These are phyloP conservation scores for Isoetes taiwanensis DNA, from an alignment of 75 land plant species.

Conservation along the genomic window DNA sequence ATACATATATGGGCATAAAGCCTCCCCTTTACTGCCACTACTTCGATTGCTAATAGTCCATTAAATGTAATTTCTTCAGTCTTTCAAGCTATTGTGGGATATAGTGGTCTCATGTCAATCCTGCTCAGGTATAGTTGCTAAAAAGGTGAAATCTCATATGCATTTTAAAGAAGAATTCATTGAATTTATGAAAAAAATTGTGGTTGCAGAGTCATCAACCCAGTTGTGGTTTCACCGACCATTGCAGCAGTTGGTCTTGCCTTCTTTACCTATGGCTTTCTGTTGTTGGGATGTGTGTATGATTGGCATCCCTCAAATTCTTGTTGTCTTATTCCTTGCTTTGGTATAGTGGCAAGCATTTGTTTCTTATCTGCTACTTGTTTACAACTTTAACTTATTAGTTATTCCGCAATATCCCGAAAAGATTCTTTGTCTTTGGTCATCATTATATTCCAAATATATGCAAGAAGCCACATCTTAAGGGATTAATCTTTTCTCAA, in stretches of 20 bases:
- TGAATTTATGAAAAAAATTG: not conserved
- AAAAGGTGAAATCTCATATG: too few relatives aligned
- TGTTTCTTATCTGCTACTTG: too few relatives aligned
- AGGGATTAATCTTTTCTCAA: too few relatives aligned
- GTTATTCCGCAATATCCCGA: conserved; percentile 70
- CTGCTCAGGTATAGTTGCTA: conserved; percentile 89
- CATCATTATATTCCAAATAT: conserved; percentile 69
- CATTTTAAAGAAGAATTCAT: too few relatives aligned
- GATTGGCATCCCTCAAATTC: conserved; percentile 62
- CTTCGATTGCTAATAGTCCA: too few relatives aligned
- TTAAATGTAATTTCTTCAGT: conserved; percentile 65
- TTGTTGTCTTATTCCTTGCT: conserved; percentile 60
- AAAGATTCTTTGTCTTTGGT: conserved; percentile 52
- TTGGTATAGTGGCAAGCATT: too few relatives aligned
- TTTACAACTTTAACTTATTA: too few relatives aligned
- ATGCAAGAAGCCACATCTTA: conserved; percentile 83
- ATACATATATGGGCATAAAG: too few relatives aligned
- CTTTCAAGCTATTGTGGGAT: conserved; percentile 70
- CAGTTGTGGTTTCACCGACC: conserved; percentile 94
- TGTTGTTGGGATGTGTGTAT: conserved; percentile 70
- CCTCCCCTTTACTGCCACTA: too few relatives aligned
- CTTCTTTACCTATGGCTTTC: conserved; percentile 89
- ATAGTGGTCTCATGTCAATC: conserved; percentile 83
- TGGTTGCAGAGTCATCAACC: conserved; percentile 65
- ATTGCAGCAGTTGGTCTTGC: conserved; percentile 92